phyloP scores from a whole-genome alignment of 2,329 filamentous ascomycete species.

The Bipolaris gigantea region DNA sequence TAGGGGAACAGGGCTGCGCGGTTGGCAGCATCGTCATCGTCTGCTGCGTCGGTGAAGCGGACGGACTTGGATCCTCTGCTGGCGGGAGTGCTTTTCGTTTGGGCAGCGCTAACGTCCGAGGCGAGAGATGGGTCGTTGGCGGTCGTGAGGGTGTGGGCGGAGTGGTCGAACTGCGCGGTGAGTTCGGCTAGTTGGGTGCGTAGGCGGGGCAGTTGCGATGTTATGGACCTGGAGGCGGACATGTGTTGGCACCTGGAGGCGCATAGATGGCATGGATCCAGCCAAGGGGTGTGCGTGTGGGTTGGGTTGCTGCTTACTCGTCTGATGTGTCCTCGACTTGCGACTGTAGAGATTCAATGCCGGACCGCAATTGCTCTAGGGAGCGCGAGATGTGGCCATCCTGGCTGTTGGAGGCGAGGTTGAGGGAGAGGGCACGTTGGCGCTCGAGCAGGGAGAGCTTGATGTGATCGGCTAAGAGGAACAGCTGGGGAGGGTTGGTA shows the following conservation, averaged over 20 bases:
- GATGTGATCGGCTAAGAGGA: conserved; percentile 93
- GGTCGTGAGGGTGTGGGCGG: conserved; percentile 51
- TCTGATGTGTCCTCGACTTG: conserved; percentile 64
- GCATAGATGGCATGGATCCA: neutral
- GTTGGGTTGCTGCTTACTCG: conserved; percentile 47
- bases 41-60: conserved; percentile 70
- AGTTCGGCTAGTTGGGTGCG: conserved; percentile 76
- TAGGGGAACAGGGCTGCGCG: conserved; percentile 68
- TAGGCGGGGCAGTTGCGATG: conserved; percentile 66
- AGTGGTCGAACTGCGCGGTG: conserved; percentile 67
- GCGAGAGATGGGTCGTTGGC: conserved; percentile 48
- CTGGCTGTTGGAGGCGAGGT: conserved; percentile 76
- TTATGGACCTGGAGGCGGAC: conserved; percentile 31
- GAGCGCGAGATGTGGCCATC: conserved; percentile 89
- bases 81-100: conserved; percentile 25
- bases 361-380: conserved; percentile 80
- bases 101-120: conserved; percentile 43
- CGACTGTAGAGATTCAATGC: conserved; percentile 69
- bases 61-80: conserved; percentile 69
- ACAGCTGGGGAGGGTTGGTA: conserved; percentile 70
- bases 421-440: conserved; percentile 78
- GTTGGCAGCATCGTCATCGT: conserved; percentile 44
- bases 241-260: neutral
- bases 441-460: conserved; percentile 93
- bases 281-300: neutral